Evolutionary conservation across 169 alveolate genomes (phyloP).

Genomic region (Eimeria acervulina): DNA sequence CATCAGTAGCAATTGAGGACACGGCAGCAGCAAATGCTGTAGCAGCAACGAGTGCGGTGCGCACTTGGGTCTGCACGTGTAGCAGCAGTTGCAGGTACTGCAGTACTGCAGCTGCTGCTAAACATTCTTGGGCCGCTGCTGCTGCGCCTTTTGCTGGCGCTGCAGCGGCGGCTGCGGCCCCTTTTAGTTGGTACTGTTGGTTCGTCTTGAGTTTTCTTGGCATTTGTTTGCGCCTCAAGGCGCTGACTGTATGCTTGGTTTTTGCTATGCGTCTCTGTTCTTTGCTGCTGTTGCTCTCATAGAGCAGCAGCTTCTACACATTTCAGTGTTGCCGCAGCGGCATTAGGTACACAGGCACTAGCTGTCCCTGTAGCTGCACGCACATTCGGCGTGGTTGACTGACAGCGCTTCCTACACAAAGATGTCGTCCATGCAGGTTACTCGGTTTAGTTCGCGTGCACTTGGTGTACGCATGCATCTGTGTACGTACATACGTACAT

Average conservation of each 20-base stretch:
- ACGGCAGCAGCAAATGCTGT: background rate
- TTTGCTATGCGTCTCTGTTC: background rate
- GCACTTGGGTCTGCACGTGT: background rate
- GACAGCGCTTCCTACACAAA: too few relatives aligned
- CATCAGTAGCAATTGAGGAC: background rate
- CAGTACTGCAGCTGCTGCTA: background rate
- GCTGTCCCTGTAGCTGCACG: too few relatives aligned
- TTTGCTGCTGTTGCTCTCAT: too few relatives aligned
- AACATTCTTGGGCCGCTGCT: background rate
- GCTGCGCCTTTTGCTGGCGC: background rate
- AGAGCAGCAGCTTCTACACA: too few relatives aligned
- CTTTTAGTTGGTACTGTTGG: background rate
- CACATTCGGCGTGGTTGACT: too few relatives aligned
- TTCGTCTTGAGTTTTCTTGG: background rate
- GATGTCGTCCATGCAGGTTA: too few relatives aligned
- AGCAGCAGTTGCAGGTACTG: background rate
- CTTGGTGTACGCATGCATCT: too few relatives aligned
- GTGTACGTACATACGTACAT: too few relatives aligned
- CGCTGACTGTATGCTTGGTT: slow-evolving; percentile 40
- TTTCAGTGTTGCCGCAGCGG: too few relatives aligned
- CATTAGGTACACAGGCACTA: too few relatives aligned
- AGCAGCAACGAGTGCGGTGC: background rate
- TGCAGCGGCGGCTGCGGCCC: background rate
- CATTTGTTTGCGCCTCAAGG: slow-evolving; percentile 3
- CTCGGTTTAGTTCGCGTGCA: too few relatives aligned